Base-by-base conservation (phyloP, 2,329 filamentous ascomycete species). In the Graphiopsis chlorocephala region DNA sequence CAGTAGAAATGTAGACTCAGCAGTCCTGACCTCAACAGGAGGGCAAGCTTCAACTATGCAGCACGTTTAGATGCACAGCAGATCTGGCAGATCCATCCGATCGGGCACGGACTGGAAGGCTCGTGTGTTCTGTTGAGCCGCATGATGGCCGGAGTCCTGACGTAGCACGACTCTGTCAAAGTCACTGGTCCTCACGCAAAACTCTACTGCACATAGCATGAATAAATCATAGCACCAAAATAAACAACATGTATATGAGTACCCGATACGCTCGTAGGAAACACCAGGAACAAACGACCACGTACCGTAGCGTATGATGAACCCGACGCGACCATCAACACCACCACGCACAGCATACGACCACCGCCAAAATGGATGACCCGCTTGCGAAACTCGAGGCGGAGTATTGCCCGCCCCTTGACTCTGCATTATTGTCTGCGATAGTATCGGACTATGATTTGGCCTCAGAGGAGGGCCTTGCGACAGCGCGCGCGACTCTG, bases 381-480 rank as follows among this genome's bases (percentile, higher is more conserved):
- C 61, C 28, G 45, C 66, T 62, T n/a, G 60, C 68, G 10, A 67
- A 66, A 38, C 50, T 70, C 35, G 68, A 93, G 88, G 83, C 87
- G 67, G 86, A 89, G 68, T 94, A 92, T 73, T 88, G 88, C 73
- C 85, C 90, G 26, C 85, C 89, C 20, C 78, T 97, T 47, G 93
- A 97, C 70, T 86, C 92, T 68, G 85, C 91, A 0, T 83, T 94
- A 14, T 85, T 97, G 65, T 84, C 89, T 62, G 89, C 92, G 4
- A 90, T 97, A 58, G 81, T 87, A 5, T 86, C 81, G 61, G 94
- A 98, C 72, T 91, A 87, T 76, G 85, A 93, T 70, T 79, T 93
- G 20, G 74, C 78, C 2, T 76, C 86, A 25, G 71, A 83, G 0
- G 75, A 78, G 0, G 80, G 88, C 48, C 79, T 88, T 33, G 73